Percentiles rank a stretch among this genome's conserved stretches.
These are phyloP conservation scores for Glycine latifolia DNA, from an alignment of 306 rosid genomes.

Conservation along the genomic window DNA sequence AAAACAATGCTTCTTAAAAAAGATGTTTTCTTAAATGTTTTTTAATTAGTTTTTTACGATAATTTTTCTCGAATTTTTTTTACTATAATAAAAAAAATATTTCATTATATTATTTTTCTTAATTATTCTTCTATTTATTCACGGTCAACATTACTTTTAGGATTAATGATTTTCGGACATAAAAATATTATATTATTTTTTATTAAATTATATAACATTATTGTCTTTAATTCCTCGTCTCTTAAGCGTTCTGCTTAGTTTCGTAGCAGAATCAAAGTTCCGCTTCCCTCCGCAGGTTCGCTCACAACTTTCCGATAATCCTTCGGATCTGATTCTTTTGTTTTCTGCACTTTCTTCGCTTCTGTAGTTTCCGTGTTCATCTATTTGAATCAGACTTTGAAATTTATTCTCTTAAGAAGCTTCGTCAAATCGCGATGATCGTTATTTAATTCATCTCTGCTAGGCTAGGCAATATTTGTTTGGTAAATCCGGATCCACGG, in stretches of 20 bases:
- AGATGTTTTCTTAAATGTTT: too few species aligned
- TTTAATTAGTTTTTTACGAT: too few species aligned
- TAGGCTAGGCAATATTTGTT: conserved; percentile 5
- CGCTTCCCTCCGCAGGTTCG: conserved; percentile 34
- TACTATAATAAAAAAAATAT: too few species aligned
- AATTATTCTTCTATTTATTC: too few species aligned
- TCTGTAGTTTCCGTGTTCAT: not conserved
- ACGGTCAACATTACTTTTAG: too few species aligned
- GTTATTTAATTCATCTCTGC: conserved; percentile 1
- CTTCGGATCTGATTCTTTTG: not conserved
- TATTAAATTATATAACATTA: too few species aligned
- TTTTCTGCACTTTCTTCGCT: conserved; percentile 6
- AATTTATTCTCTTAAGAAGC: not conserved
- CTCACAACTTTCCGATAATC: not conserved
- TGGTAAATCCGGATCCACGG: conserved; percentile 13
- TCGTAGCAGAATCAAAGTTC: not conserved
- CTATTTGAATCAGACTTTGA: not conserved
- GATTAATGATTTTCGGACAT: too few species aligned
- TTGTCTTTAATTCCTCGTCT: not conserved
- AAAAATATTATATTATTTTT: too few species aligned
- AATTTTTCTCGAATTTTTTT: too few species aligned
- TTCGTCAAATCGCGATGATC: not conserved
- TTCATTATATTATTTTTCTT: too few species aligned
- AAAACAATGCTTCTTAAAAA: too few species aligned
- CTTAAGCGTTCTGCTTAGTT: not conserved